These are phyloP conservation scores for Citrullus mucosospermus DNA, from an alignment of 306 rosid genomes.

Conservation along the genomic window DNA sequence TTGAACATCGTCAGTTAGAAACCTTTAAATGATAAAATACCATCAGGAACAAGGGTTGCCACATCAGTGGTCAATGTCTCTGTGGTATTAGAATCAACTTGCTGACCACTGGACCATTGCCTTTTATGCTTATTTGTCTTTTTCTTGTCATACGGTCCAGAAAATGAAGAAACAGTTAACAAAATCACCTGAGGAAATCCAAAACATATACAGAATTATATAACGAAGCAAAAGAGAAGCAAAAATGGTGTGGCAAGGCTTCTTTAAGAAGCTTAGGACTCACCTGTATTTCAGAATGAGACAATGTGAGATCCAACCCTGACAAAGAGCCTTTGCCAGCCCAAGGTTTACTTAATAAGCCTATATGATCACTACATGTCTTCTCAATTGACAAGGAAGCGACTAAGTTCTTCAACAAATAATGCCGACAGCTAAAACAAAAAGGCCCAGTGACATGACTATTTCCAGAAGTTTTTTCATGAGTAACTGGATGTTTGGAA, in stretches of 20 bases:
- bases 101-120: conserved; percentile 25
- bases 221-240: not conserved
- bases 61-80: conserved; percentile 60
- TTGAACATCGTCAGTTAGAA: conserved; percentile 1
- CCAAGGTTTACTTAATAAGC: conserved; percentile 27
- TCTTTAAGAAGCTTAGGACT: conserved; percentile 4
- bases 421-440: conserved; percentile 28
- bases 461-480: not conserved
- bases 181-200: conserved; percentile 41
- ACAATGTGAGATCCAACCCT: conserved; percentile 52
- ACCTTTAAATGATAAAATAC: conserved; percentile 24
- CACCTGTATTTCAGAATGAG: conserved; percentile 67
- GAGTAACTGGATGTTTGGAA: conserved; percentile 31
- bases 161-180: conserved; percentile 47
- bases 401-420: conserved; percentile 40
- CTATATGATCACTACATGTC: conserved; percentile 23
- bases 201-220: conserved; percentile 12
- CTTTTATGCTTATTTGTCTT: conserved; percentile 19
- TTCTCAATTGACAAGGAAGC: conserved; percentile 47
- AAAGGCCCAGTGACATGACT: conserved; percentile 16
- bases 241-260: not conserved
- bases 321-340: conserved; percentile 49
- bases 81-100: conserved; percentile 24
- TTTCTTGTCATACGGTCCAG: conserved; percentile 31
- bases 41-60: conserved; percentile 64